These are phyloP conservation scores for Pyrenochaeta sp. DNA, from an alignment of 2,329 filamentous ascomycete species.

Conservation along the genomic window DNA sequence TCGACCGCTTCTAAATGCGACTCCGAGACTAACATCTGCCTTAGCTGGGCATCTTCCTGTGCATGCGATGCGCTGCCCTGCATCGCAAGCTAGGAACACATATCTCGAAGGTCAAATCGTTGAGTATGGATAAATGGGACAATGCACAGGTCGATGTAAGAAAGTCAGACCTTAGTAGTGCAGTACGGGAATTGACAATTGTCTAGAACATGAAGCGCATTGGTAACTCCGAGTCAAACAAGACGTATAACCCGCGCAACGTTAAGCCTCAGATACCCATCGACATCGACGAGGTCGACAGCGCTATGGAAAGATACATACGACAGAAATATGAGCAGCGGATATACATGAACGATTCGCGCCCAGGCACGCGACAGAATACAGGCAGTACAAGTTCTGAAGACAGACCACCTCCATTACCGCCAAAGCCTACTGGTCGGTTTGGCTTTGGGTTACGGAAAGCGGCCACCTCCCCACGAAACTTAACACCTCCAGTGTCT, in stretches of 20 bases:
- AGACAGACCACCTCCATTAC: conserved; percentile 65
- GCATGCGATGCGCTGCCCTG: conserved; percentile 94
- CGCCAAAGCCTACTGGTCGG: conserved; percentile 67
- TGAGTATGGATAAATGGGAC: conserved; percentile 98
- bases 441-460: conserved; percentile 73
- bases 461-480: conserved; percentile 74
- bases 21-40: conserved; percentile 23
- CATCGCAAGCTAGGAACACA: conserved; percentile 98
- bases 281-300: conserved; percentile 91
- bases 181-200: conserved; percentile 19
- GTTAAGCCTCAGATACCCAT: conserved; percentile 84
- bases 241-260: conserved; percentile 86
- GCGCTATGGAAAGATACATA: conserved; percentile 94
- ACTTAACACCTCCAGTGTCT: conserved; percentile 56
- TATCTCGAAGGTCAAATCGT: conserved; percentile 97
- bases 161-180: conserved; percentile 15
- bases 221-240: conserved; percentile 87
- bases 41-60: conserved; percentile 92
- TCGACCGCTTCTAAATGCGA: not conserved
- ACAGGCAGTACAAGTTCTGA: conserved; percentile 66
- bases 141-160: conserved; percentile 94
- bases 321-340: conserved; percentile 88
- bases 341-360: conserved; percentile 54
- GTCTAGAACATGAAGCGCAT: conserved; percentile 89
- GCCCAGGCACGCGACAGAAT: conserved; percentile 60